Evolutionary conservation across 139 green algal species (phyloP).

Genomic region (Chlamydomonas schloesseri): DNA sequence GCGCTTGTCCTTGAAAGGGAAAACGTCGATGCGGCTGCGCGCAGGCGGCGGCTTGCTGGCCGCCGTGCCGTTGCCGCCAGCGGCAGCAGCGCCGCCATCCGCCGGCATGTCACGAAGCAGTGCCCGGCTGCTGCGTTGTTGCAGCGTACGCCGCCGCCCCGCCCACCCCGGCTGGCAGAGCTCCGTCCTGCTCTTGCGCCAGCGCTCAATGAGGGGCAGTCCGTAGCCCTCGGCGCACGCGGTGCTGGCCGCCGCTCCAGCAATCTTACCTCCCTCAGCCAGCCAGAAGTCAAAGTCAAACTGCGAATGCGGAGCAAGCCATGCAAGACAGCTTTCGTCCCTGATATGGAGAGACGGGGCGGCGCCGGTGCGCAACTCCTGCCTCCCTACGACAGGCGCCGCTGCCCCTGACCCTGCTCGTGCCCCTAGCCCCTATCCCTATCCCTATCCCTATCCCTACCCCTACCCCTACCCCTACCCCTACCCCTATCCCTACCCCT

Average conservation of each 20-base stretch:
- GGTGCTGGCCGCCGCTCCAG: not conserved
- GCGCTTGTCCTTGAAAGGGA: not conserved
- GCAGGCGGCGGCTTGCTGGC: not conserved
- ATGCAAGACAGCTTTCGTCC: no score
- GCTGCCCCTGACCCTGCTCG: no score
- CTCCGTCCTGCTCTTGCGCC: not conserved
- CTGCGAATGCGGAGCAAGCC: no score
- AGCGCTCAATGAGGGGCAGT: not conserved
- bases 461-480: no score
- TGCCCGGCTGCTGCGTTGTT: no score
- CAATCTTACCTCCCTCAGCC: not conserved
- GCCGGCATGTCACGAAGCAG: not conserved
- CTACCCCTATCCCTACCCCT: no score
- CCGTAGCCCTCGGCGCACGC: not conserved
- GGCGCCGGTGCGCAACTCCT: no score
- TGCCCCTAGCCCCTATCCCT: no score
- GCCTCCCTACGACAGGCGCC: no score
- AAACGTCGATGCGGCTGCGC: not conserved
- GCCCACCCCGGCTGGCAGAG: not conserved
- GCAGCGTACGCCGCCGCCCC: not conserved
- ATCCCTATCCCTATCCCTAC: no score
- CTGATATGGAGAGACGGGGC: no score
- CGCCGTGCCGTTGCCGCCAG: not conserved
- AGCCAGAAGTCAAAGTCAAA: slow-evolving; percentile 25
- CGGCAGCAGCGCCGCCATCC: not conserved